A percentile compares a stretch with the other conserved stretches of the same genome.
Evolutionary conservation across 164 flowering plant genomes (phyloP).

Genomic region (Aristolochia californica): DNA sequence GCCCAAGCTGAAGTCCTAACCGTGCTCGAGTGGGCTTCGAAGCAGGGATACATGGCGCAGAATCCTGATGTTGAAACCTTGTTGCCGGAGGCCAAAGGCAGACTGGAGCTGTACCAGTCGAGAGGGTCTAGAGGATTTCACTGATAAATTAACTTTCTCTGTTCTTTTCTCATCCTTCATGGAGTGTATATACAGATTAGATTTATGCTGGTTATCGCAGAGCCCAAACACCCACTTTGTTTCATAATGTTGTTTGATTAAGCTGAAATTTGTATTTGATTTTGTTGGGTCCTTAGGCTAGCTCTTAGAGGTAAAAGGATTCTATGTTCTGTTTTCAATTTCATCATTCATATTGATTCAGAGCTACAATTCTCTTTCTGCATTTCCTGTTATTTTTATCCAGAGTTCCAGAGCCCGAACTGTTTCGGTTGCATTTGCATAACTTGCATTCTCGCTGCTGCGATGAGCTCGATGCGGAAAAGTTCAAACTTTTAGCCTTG

Average conservation of each 20-base stretch:
- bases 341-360: no score
- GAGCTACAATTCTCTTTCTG: no score
- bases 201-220: not conserved
- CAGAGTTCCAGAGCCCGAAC: no score
- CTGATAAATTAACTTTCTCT: constrained; percentile 3
- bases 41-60: constrained; percentile 34
- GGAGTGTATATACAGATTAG: constrained; percentile 8
- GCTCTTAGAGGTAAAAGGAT: no score
- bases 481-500: no score
- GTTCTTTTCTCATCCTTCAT: not conserved
- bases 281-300: no score
- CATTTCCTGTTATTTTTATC: no score
- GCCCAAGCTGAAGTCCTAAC: constrained; percentile 62
- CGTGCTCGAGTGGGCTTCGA: constrained; percentile 70
- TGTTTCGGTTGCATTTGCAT: no score
- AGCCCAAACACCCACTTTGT: constrained; percentile 3
- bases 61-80: constrained; percentile 27
- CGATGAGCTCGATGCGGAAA: no score
- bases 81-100: constrained; percentile 51
- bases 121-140: constrained; percentile 44
- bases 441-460: no score
- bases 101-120: constrained; percentile 64
- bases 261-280: no score
- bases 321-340: no score
- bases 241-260: not conserved